Evolutionary conservation across 345 rosid species (phyloP).

Genomic region (Eutrema yunnanense): DNA sequence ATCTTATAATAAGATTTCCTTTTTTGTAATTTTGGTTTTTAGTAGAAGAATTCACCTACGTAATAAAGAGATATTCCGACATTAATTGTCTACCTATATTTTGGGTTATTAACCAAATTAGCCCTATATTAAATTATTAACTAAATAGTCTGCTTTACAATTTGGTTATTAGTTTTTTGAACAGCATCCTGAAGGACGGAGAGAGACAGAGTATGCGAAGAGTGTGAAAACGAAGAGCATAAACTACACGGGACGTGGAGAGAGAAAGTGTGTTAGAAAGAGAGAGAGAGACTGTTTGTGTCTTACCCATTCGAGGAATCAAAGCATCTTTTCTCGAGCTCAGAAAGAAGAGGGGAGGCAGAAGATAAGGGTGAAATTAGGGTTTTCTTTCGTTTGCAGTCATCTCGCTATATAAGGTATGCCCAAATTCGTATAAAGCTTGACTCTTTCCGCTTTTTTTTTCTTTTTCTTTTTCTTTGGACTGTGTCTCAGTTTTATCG

Average conservation of each 20-base stretch:
- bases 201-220: slow-evolving; percentile 23
- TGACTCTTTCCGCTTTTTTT: background rate
- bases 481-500: slow-evolving; percentile 1
- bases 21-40: background rate
- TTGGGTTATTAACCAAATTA: background rate
- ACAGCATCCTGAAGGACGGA: slow-evolving; percentile 32
- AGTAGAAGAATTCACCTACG: background rate
- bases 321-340: slow-evolving; percentile 55
- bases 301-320: slow-evolving; percentile 48
- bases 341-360: slow-evolving; percentile 8
- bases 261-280: slow-evolving; percentile 22
- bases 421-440: slow-evolving; percentile 18
- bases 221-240: slow-evolving; percentile 38
- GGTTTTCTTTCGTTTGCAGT: slow-evolving; percentile 22
- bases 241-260: slow-evolving; percentile 33
- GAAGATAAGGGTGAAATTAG: slow-evolving; percentile 29
- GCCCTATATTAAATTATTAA: background rate
- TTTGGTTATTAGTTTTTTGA: background rate
- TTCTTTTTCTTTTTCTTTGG: background rate
- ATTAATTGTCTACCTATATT: slow-evolving; percentile 1
- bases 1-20: background rate
- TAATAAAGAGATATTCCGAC: background rate
- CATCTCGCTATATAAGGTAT: slow-evolving; percentile 30
- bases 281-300: slow-evolving; percentile 20
- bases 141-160: background rate